A percentile compares a stretch with the other conserved stretches of the same genome.
Evolutionary conservation across 2,329 filamentous ascomycete species (phyloP).

Genomic region (Stachybotrys echinatus): DNA sequence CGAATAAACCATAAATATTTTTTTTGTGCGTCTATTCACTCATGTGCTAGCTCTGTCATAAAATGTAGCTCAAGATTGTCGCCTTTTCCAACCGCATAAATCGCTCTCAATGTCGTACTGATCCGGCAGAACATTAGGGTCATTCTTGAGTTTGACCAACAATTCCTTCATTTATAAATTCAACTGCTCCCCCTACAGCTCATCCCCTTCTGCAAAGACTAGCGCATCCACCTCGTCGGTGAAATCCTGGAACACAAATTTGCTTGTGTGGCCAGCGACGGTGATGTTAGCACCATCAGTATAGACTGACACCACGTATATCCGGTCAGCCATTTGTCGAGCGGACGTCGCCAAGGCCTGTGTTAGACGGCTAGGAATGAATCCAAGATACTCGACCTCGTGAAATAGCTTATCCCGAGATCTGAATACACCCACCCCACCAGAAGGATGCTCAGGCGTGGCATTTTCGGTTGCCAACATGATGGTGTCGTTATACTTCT

Average conservation of each 20-base stretch:
- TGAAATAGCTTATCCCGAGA: slow-evolving; percentile 3
- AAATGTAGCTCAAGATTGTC: too few species aligned
- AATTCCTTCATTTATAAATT: too few species aligned
- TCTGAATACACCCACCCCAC: slow-evolving; percentile 1
- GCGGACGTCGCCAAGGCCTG: slow-evolving; percentile 4
- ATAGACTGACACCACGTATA: slow-evolving; percentile 5
- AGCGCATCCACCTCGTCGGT: not conserved
- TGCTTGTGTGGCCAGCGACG: slow-evolving; percentile 3
- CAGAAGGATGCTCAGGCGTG: slow-evolving; percentile 3
- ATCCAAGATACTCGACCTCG: slow-evolving; percentile 2
- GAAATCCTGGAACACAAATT: slow-evolving; percentile 6
- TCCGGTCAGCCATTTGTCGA: slow-evolving; percentile 6
- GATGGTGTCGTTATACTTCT: slow-evolving; percentile 4
- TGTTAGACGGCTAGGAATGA: slow-evolving; percentile 3
- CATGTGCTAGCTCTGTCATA: too few species aligned
- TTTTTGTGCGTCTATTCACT: too few species aligned
- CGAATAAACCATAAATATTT: too few species aligned
- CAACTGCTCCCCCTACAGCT: not conserved
- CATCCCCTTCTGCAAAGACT: not conserved
- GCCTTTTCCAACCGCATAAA: too few species aligned
- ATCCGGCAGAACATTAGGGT: too few species aligned
- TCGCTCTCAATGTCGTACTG: too few species aligned
- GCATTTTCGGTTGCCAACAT: slow-evolving; percentile 4
- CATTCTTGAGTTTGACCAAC: not conserved
- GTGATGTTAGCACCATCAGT: slow-evolving; percentile 7